These are phyloP conservation scores for Neospermospora avenae DNA, from an alignment of 2,329 filamentous ascomycete species.

Conservation along the genomic window DNA sequence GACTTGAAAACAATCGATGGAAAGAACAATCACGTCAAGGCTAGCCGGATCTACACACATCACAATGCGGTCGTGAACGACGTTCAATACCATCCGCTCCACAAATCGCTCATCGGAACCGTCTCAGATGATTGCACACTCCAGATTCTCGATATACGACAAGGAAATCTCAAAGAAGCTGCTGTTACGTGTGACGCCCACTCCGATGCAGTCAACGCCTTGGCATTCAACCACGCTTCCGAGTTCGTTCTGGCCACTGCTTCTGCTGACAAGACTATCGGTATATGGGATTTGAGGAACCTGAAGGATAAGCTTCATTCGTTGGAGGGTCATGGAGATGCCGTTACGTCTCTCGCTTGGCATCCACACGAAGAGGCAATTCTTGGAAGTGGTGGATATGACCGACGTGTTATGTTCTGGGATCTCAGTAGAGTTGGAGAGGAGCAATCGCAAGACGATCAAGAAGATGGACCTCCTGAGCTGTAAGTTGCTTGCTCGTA, in stretches of 20 bases:
- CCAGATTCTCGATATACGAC: constrained; percentile 85
- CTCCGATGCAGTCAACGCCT: constrained; percentile 88
- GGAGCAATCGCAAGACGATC: constrained; percentile 92
- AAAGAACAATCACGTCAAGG: constrained; percentile 66
- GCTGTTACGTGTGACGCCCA: constrained; percentile 70
- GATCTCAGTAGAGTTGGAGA: constrained; percentile 88
- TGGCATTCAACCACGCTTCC: constrained; percentile 90
- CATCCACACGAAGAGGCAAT: constrained; percentile 88
- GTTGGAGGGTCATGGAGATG: constrained; percentile 82
- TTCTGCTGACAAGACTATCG: constrained; percentile 92
- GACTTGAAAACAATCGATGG: constrained; percentile 75
- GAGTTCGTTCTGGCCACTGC: constrained; percentile 89
- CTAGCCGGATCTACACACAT: constrained; percentile 75
- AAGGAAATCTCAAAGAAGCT: constrained; percentile 60
- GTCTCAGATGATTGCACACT: constrained; percentile 94
- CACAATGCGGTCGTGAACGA: constrained; percentile 94
- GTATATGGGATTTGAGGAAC: constrained; percentile 91
- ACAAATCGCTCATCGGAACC: constrained; percentile 80
- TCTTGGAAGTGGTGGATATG: constrained; percentile 87
- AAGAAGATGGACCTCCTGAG: constrained; percentile 91
- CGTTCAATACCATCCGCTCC: constrained; percentile 89
- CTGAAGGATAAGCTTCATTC: constrained; percentile 87
- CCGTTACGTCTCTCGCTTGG: constrained; percentile 91
- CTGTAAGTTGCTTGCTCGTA: constrained; percentile 56
- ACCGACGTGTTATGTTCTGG: constrained; percentile 94